Evolutionary conservation across 495 filamentous ascomycete genomes (phyloP).

Genomic region (Aspergillus biplanus): DNA sequence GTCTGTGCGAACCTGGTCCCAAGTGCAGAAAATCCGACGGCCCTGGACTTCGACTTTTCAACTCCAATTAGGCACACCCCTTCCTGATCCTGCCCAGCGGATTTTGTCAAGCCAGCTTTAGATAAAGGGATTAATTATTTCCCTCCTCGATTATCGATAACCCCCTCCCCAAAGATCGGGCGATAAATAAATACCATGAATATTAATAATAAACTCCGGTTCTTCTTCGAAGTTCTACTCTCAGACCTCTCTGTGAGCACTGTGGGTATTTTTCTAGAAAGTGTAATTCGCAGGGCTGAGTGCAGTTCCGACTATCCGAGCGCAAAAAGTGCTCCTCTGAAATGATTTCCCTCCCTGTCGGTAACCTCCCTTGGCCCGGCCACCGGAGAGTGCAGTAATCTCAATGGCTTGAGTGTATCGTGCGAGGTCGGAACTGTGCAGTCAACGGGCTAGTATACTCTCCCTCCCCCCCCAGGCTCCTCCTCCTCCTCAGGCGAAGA

Average conservation of each 20-base stretch:
- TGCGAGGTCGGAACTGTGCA: conserved; percentile 1
- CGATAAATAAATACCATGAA: background rate
- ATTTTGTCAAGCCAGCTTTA: conserved; percentile 1
- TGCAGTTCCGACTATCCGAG: conserved; percentile 7
- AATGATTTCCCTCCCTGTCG: background rate
- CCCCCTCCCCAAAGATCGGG: background rate
- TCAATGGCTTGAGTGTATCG: background rate
- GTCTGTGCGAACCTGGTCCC: conserved; percentile 26
- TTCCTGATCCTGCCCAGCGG: background rate
- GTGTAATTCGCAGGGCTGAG: conserved; percentile 21
- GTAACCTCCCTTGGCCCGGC: background rate
- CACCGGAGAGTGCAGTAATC: background rate
- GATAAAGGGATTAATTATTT: background rate
- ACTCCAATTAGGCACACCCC: background rate
- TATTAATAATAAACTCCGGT: background rate
- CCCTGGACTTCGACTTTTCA: conserved; percentile 1
- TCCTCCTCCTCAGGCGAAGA: too few relatives aligned
- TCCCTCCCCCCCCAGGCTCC: too few relatives aligned
- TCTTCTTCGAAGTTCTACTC: background rate
- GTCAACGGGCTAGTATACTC: background rate
- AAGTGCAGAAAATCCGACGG: conserved; percentile 15
- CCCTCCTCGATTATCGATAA: background rate
- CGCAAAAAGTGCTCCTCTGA: conserved; percentile 2
- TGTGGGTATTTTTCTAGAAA: conserved; percentile 11
- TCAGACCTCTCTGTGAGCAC: conserved; percentile 6